Evolutionary conservation across 2,329 filamentous ascomycete genomes (phyloP), one percentile per base, ranked within the genome.

Genomic region (Nemania sp.): DNA sequence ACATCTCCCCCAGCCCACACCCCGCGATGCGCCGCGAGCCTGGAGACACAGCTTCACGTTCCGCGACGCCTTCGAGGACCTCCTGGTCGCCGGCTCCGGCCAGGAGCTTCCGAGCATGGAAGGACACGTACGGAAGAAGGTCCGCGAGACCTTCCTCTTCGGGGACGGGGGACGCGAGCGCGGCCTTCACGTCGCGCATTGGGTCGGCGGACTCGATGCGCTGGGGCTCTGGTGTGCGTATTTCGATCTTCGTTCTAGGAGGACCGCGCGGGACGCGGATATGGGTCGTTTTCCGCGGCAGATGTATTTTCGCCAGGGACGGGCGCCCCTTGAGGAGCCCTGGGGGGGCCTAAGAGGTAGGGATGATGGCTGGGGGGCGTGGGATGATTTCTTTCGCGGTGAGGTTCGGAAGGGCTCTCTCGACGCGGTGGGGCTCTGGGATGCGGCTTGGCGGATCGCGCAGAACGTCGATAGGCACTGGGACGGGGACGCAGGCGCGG

Each of bases 31-130:
- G 1, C 76, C 79, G 9, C 60, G 15, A 5, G 47, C 45, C 20
- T 54, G 21, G 20, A 21, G 58, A 13, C 39, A 51, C 25, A 67
- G 75, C 35, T 83, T 84, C 67, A 82, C 80, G 9, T 86, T 84
- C 64, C 76, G 80, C 34, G 83, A 86, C 64, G 83, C 83, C 48
- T 85, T 86, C 62, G 83, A 86, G 66, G 83, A 86, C 63, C 77
- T 87, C 15, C 74, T 86, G 12, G 73, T 75, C n/a, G 77, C 78
- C 17, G 77, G 76, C n/a, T 75, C 77, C 13, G 78, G 78, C 3
- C 72, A 75, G 6, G 70, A 72, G 2, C 70, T 85, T 18, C 74
- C 76, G 4, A 74, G 80, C 18, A 77, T 82, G 20, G 64, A 66
- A 12, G 69, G 67, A 1, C 72, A 60, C 4, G 3, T 52, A 5